Conservation (phyloP, 1,284 basidiomycete species). For the Cryptococcus sp. region DNA sequence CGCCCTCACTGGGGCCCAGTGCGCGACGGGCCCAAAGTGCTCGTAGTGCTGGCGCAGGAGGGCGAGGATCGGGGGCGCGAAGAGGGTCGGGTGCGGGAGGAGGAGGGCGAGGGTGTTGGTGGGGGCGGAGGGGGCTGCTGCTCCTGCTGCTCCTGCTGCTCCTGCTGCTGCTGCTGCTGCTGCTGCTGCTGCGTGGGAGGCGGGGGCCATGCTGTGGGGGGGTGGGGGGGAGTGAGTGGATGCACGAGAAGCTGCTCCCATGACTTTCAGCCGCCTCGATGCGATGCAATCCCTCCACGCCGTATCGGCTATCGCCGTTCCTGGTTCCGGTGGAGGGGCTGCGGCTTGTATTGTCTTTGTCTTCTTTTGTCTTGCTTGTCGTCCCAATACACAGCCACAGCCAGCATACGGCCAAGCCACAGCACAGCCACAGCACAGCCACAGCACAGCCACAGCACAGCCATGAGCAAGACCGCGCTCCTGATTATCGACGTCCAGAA, state of each 20-base stretch:
- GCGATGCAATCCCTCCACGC: too few species aligned
- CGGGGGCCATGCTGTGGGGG: conserved; percentile 11
- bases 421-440: too few species aligned
- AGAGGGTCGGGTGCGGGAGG: conserved; percentile 63
- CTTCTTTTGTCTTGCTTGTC: not conserved
- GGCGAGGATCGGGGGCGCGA: conserved; percentile 62
- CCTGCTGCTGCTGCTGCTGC: conserved; percentile 1
- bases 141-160: conserved; percentile 1
- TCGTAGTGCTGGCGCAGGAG: conserved; percentile 67
- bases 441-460: not conserved
- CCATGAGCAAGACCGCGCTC: conserved; percentile 50
- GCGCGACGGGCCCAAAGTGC: conserved; percentile 68
- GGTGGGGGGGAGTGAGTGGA: conserved; percentile 21
- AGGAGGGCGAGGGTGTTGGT: conserved; percentile 72
- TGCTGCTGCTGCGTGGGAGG: conserved; percentile 3
- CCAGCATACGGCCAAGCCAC: too few species aligned
- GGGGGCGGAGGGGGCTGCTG: conserved; percentile 15
- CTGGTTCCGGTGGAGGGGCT: too few species aligned
- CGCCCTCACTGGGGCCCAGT: conserved; percentile 79
- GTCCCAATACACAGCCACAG: too few species aligned
- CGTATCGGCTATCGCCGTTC: too few species aligned
- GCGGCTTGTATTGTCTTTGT: not conserved
- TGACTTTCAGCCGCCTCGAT: too few species aligned
- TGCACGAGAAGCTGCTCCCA: too few species aligned
- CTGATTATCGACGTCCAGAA: conserved; percentile 62